Evolutionary conservation across 352 stramenopile genomes (phyloP), one percentile per base, ranked within the genome.

Genomic region (Paralagenidium karlingii): DNA sequence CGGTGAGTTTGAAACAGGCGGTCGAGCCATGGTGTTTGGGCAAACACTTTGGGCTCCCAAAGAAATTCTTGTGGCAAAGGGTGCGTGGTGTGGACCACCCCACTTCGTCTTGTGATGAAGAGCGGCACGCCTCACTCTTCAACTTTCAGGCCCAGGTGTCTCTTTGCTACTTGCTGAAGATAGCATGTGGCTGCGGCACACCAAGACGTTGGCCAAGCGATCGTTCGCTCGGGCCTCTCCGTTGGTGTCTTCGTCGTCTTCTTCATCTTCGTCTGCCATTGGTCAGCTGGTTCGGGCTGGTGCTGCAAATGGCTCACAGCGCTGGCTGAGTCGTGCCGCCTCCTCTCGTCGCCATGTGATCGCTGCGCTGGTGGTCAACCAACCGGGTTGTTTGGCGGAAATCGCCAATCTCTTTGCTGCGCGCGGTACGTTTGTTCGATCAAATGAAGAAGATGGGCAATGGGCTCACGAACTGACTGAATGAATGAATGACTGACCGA

Each of bases 321-420:
- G 28, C 19, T 60, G 48, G 26, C 63, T 73, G 31, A 74, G 58
- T 31, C 44, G 37, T n/a, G 47, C 45, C 11, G 51, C 60, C 24
- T 53, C 75, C 38, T 82, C 45, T 30, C 65, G 76, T 18, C 73
- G 76, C 38, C 76, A 90, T 34, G 74, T 90, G 40, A 90, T 90
- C 50, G 76, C 76, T 13, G 76, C 76, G 34, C 52, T 90, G 38
- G 76, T 90, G 39, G 64, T 90, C 31, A 90, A 90, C 55, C 76
- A 90, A 50, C 69, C 76, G 28, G 76, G 76, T 29, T 87, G 73
- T 67, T 58, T 90, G 34, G 76, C 73, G 15, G 73, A 90, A 63
- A 90, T 90, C 46, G 73, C 76, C 51, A 90, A 90, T 49, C 49
- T 90, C 20, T 87, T 90, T 40, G 73, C 76, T 6, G 66, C 76